These are phyloP conservation scores for Saussurea involucrata DNA, from an alignment of 129 eudicot genomes.

Conservation along the genomic window DNA sequence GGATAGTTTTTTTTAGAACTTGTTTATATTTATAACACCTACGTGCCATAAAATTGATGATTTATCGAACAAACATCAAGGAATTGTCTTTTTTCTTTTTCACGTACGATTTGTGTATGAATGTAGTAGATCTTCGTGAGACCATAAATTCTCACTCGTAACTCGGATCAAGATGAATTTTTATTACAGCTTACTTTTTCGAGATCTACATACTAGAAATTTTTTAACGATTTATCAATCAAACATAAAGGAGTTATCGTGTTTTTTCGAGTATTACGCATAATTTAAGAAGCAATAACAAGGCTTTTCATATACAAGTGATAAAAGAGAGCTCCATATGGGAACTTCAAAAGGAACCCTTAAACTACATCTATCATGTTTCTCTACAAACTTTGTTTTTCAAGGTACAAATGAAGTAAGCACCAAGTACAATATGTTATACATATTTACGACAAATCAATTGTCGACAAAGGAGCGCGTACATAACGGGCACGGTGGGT, in stretches of 20 bases:
- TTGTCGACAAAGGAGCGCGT: not conserved
- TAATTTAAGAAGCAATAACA: slow-evolving; percentile 3
- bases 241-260: not conserved
- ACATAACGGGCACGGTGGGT: slow-evolving; percentile 79
- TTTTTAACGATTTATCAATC: not conserved
- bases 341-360: slow-evolving; percentile 3
- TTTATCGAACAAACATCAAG: not conserved
- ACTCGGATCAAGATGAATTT: not conserved
- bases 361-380: not conserved
- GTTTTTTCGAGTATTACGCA: not conserved
- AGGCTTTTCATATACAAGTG: not conserved
- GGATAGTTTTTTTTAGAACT: not conserved
- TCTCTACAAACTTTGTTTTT: slow-evolving; percentile 6
- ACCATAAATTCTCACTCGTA: not conserved
- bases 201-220: not conserved
- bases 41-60: not conserved
- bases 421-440: slow-evolving; percentile 1
- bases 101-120: not conserved
- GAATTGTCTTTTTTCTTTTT: not conserved
- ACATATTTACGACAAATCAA: slow-evolving; percentile 5
- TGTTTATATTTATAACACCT: not conserved
- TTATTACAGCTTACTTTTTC: not conserved
- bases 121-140: not conserved
- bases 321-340: not conserved
- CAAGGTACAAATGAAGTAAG: slow-evolving; percentile 16